A percentile compares a stretch with the other conserved stretches of the same genome.
Evolutionary conservation across 2,329 filamentous ascomycete genomes (phyloP).

Genomic region (Aspergillus terreus): DNA sequence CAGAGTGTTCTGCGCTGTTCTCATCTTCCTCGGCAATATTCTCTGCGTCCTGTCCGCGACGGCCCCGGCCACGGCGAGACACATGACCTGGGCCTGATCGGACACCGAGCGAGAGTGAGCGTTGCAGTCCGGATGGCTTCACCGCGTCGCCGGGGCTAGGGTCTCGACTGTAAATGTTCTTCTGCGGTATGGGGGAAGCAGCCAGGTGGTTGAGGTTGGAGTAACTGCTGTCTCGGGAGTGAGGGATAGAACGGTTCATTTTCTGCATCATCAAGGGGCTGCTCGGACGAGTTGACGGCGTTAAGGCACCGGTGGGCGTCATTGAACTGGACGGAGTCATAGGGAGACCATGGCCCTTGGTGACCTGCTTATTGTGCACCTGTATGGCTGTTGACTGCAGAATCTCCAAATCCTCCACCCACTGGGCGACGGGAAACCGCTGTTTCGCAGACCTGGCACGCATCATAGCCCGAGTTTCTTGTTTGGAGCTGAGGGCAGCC

Average conservation of each 20-base stretch:
- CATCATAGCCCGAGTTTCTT: constrained; percentile 57
- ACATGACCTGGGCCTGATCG: constrained; percentile 38
- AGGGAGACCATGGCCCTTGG: constrained; percentile 27
- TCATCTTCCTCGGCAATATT: constrained; percentile 3
- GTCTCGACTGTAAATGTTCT: constrained; percentile 31
- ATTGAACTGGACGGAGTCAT: constrained; percentile 40
- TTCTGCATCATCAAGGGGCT: neutral
- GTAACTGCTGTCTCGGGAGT: constrained; percentile 27
- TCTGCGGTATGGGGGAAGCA: neutral
- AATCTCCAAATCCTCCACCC: constrained; percentile 62
- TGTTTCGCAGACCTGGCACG: constrained; percentile 62
- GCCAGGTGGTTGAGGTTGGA: constrained; percentile 33
- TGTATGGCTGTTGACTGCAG: constrained; percentile 60
- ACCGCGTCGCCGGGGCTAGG: constrained; percentile 29
- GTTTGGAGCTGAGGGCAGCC: constrained; percentile 56
- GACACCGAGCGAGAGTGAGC: constrained; percentile 38
- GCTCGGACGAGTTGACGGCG: neutral
- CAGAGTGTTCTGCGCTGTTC: constrained; percentile 15
- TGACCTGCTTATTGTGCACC: constrained; percentile 47
- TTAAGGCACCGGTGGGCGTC: constrained; percentile 33
- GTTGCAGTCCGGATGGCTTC: constrained; percentile 24
- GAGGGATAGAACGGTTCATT: neutral
- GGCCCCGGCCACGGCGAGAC: constrained; percentile 26
- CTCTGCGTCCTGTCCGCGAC: constrained; percentile 21
- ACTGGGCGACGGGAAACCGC: constrained; percentile 64